phyloP scores from a whole-genome alignment of 495 filamentous ascomycete species.

The Antarctomyces pellizariae region DNA sequence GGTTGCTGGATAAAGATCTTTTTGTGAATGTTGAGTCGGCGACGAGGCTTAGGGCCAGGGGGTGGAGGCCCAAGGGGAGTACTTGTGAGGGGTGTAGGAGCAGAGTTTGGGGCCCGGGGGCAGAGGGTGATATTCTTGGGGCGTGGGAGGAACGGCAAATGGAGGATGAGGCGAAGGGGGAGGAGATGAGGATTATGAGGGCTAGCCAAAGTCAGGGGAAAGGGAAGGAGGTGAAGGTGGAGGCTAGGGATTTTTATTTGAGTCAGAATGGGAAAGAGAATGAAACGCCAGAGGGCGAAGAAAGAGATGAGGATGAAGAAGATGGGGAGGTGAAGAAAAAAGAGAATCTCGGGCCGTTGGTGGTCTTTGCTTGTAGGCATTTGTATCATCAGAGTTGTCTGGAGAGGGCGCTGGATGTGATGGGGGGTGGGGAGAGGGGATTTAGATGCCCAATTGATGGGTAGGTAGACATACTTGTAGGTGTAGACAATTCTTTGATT shows the following conservation, averaged over 20 bases:
- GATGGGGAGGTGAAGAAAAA: conserved; percentile 4
- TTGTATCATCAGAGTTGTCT: conserved; percentile 37
- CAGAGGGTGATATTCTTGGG: conserved; percentile 52
- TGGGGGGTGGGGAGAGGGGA: conserved; percentile 15
- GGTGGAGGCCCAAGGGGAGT: conserved; percentile 71
- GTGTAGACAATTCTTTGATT: no score
- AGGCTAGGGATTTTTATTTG: conserved; percentile 7
- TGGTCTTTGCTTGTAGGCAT: conserved; percentile 36
- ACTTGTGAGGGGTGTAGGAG: conserved; percentile 70
- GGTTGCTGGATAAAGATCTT: conserved; percentile 69
- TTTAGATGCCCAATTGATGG: conserved; percentile 34
- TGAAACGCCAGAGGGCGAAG: conserved; percentile 5
- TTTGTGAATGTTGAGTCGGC: conserved; percentile 66
- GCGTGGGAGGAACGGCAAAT: conserved; percentile 50
- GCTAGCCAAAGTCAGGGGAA: conserved; percentile 11
- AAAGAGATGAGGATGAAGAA: conserved; percentile 6
- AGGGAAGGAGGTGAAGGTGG: conserved; percentile 12
- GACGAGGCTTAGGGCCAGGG: conserved; percentile 50
- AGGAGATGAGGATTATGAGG: conserved; percentile 13
- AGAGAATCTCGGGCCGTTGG: conserved; percentile 22
- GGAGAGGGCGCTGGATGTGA: conserved; percentile 25
- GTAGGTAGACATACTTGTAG: conserved; percentile 12
- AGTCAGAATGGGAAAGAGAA: conserved; percentile 14
- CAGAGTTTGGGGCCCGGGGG: conserved; percentile 76
- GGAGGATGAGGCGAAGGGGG: conserved; percentile 17